These are phyloP conservation scores for Botrytis hyacinthi DNA, from an alignment of 2,329 filamentous ascomycete genomes.

Conservation along the genomic window DNA sequence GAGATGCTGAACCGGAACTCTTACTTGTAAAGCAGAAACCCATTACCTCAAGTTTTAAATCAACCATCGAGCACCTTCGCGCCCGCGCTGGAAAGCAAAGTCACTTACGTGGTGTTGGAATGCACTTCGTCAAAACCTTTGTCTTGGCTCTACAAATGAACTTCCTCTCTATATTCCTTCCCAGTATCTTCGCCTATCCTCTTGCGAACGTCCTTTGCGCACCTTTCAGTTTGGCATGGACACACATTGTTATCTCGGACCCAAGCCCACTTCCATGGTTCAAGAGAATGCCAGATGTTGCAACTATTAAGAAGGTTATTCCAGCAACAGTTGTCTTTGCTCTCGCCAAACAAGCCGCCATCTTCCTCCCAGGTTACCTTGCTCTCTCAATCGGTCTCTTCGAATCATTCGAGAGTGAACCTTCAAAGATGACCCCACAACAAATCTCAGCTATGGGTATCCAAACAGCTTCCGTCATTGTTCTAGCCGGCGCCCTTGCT, in stretches of 20 bases:
- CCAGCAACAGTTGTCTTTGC: constrained; percentile 64
- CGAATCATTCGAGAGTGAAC: constrained; percentile 37
- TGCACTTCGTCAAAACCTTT: constrained; percentile 49
- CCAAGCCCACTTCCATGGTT: constrained; percentile 63
- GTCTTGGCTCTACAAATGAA: constrained; percentile 35
- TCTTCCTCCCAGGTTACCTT: constrained; percentile 49
- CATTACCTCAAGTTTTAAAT: constrained; percentile 59
- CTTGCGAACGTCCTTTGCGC: constrained; percentile 60
- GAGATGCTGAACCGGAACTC: constrained; percentile 43
- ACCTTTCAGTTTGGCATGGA: constrained; percentile 74
- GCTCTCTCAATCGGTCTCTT: constrained; percentile 39
- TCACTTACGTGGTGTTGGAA: constrained; percentile 65
- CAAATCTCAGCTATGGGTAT: constrained; percentile 42
- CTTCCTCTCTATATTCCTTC: constrained; percentile 43
- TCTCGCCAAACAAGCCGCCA: constrained; percentile 52
- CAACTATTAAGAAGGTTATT: constrained; percentile 66
- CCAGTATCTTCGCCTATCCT: constrained; percentile 50
- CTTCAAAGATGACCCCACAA: constrained; percentile 22
- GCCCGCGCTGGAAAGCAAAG: constrained; percentile 62
- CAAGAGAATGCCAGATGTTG: constrained; percentile 61
- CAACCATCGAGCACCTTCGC: constrained; percentile 59
- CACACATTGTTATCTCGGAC: constrained; percentile 78
- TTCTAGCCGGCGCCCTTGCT: constrained; percentile 50
- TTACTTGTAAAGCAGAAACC: constrained; percentile 52
- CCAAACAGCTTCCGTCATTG: constrained; percentile 48